phyloP scores from a whole-genome alignment of 768 basidiomycete genomes.

The Hortiboletus campestris region DNA sequence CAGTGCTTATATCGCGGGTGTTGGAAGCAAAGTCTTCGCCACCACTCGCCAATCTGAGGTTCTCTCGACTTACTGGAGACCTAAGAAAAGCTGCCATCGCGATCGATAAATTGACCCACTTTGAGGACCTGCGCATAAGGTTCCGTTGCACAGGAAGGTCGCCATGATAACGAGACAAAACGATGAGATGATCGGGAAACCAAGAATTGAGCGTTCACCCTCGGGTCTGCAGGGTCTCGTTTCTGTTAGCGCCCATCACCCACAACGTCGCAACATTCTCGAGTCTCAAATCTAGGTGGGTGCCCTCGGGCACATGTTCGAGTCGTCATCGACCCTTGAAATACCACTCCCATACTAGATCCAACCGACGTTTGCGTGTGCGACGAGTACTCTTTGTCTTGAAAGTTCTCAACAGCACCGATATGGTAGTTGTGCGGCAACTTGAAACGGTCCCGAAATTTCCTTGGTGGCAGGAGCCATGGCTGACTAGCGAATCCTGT shows the following conservation, averaged over 20 bases:
- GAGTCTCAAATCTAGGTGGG: neutral
- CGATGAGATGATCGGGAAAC: neutral
- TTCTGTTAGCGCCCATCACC: neutral
- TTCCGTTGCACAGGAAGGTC: neutral
- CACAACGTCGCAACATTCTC: neutral
- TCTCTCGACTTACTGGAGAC: slow-evolving; percentile 15
- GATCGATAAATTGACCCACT: neutral
- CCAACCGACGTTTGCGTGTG: neutral
- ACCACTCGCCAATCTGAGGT: slow-evolving; percentile 37
- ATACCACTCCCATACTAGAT: no score
- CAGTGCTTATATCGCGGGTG: neutral
- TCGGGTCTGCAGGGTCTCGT: neutral
- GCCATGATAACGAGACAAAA: neutral
- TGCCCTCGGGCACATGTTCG: neutral
- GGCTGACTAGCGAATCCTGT: neutral
- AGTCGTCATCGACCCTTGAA: neutral
- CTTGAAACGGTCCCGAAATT: neutral
- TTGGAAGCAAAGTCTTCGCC: slow-evolving; percentile 38
- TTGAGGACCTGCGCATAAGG: neutral
- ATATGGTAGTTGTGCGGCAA: neutral
- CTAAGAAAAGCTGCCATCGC: neutral
- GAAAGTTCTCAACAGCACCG: neutral
- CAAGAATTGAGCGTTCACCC: neutral
- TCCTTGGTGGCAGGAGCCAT: neutral
- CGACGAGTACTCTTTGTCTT: neutral